Conservation (phyloP, 2,329 filamentous ascomycete genomes). For the Dissoconium aciculare region DNA sequence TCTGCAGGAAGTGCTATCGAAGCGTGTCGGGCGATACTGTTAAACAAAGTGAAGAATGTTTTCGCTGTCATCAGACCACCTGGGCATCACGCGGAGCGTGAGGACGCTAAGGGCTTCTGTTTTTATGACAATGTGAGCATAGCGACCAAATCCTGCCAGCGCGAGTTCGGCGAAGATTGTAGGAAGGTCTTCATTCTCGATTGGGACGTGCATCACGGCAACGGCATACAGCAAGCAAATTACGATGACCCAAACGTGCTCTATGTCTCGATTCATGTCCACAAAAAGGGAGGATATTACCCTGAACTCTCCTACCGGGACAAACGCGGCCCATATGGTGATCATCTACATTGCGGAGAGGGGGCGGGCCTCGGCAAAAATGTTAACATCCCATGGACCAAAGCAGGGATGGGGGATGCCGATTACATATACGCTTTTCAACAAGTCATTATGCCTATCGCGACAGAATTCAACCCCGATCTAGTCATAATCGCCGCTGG, state of each 20-base stretch:
- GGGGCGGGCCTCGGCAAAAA: slow-evolving; percentile 47
- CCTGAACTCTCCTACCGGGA: slow-evolving; percentile 49
- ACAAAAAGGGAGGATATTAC: slow-evolving; percentile 71
- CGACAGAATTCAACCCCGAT: slow-evolving; percentile 83
- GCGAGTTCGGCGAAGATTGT: slow-evolving; percentile 62
- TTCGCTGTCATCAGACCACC: slow-evolving; percentile 92
- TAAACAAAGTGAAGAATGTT: slow-evolving; percentile 74
- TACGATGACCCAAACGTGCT: slow-evolving; percentile 89
- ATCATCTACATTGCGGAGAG: slow-evolving; percentile 44
- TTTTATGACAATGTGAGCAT: slow-evolving; percentile 97
- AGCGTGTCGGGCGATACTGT: slow-evolving; percentile 80
- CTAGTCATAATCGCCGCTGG: slow-evolving; percentile 90
- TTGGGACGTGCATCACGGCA: slow-evolving; percentile 70
- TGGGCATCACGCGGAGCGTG: slow-evolving; percentile 82
- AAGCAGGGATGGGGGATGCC: slow-evolving; percentile 73
- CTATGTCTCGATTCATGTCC: slow-evolving; percentile 90
- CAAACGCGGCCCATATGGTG: slow-evolving; percentile 38
- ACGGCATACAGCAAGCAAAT: slow-evolving; percentile 92
- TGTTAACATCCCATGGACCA: slow-evolving; percentile 55
- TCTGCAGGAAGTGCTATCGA: slow-evolving; percentile 91
- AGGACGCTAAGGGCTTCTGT: slow-evolving; percentile 84
- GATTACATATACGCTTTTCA: slow-evolving; percentile 97
- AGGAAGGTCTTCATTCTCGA: slow-evolving; percentile 86
- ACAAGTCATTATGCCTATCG: slow-evolving; percentile 90
- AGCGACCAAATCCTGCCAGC: slow-evolving; percentile 74